A percentile compares a stretch with the other conserved stretches of the same genome.
Conservation (phyloP, 2,329 filamentous ascomycete species). For the Fusarium nisikadoi region DNA sequence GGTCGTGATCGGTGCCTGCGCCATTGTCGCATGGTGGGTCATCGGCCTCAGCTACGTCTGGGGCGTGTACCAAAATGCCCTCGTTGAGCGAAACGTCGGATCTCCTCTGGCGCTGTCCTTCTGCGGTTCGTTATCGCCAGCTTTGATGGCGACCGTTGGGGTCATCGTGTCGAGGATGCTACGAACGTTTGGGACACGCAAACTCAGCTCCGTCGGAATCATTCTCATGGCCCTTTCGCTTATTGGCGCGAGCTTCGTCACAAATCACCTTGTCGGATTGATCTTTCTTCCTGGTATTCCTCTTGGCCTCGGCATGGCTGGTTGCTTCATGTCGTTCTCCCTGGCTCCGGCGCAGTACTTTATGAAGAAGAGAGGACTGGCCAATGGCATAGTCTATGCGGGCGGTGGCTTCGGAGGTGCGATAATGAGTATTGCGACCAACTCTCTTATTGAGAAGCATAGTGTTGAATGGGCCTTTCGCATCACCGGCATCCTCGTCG, state of each 20-base stretch:
- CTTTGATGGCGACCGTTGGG: conserved; percentile 18
- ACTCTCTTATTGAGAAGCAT: conserved; percentile 58
- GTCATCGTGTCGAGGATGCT: conserved; percentile 28
- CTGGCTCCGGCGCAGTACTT: conserved; percentile 62
- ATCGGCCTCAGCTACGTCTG: conserved; percentile 68
- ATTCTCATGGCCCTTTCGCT: conserved; percentile 17
- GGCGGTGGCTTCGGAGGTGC: conserved; percentile 68
- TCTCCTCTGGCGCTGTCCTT: conserved; percentile 65
- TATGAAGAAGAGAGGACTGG: conserved; percentile 61
- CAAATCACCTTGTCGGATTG: conserved; percentile 43
- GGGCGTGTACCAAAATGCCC: conserved; percentile 69
- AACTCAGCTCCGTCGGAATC: conserved; percentile 9
- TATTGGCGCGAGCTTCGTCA: conserved; percentile 27
- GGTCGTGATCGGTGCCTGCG: conserved; percentile 42
- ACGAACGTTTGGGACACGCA: conserved; percentile 22
- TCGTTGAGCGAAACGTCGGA: conserved; percentile 59
- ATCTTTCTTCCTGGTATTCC: conserved; percentile 43
- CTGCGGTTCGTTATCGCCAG: conserved; percentile 60
- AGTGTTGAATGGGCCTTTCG: conserved; percentile 64
- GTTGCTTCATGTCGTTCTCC: conserved; percentile 37
- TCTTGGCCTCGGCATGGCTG: conserved; percentile 47
- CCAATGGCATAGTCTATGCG: conserved; percentile 65
- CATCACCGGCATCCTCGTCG: conserved; percentile 61
- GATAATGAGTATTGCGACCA: conserved; percentile 60
- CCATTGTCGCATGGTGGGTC: conserved; percentile 57